Conservation (phyloP, 768 basidiomycete species). For the Naganishia randhawae region DNA sequence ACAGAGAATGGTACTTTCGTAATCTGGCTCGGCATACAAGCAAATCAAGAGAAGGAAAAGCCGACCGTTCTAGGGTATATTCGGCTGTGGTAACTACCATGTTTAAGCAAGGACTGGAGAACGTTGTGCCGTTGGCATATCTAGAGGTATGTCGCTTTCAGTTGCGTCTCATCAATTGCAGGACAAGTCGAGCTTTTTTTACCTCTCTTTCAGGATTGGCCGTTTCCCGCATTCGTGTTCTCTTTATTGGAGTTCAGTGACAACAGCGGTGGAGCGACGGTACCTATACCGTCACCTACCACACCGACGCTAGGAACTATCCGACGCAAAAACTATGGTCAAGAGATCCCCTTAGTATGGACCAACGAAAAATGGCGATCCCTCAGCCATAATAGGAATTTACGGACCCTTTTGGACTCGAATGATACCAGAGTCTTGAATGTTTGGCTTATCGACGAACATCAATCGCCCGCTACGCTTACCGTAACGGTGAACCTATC, state of each 20-base stretch:
- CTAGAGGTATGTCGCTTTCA: neutral
- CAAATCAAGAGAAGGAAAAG: neutral
- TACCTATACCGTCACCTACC: slow-evolving; percentile 1
- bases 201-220: slow-evolving; percentile 1
- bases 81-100: neutral
- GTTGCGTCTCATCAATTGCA: neutral
- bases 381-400: slow-evolving; percentile 1
- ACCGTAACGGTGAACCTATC: neutral
- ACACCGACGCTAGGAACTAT: neutral
- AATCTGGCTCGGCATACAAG: neutral
- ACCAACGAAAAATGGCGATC: slow-evolving; percentile 20
- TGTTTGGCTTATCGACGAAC: slow-evolving; percentile 7
- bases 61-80: neutral
- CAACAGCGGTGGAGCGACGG: neutral
- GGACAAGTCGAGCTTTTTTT: neutral
- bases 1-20: neutral
- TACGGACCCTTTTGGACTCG: slow-evolving; percentile 4
- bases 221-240: slow-evolving; percentile 11
- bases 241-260: neutral
- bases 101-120: neutral
- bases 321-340: neutral
- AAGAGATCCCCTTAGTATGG: slow-evolving; percentile 8
- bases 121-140: slow-evolving; percentile 6
- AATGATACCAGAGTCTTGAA: slow-evolving; percentile 6
- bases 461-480: neutral